Evolutionary conservation across 768 basidiomycete genomes (phyloP).

Genomic region (Agaricus sinodeliciosus): DNA sequence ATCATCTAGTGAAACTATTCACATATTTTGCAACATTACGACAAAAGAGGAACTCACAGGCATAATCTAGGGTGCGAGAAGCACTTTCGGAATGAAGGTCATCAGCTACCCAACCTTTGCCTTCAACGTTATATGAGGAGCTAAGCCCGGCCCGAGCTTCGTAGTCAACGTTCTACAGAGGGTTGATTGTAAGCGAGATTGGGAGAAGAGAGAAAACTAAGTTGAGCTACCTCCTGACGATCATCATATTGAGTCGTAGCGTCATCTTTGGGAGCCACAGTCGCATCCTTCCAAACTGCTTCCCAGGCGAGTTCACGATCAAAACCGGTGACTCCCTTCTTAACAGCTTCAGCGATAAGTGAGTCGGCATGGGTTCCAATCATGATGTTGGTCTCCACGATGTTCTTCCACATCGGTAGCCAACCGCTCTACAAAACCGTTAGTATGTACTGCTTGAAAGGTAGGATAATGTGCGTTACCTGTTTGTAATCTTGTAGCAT

Average conservation of each 20-base stretch:
- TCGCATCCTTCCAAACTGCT: slow-evolving; percentile 70
- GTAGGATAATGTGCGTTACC: slow-evolving; percentile 25
- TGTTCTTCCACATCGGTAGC: slow-evolving; percentile 90
- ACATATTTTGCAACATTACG: background rate
- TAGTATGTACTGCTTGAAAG: background rate
- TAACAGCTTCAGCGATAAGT: slow-evolving; percentile 62
- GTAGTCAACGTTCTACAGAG: slow-evolving; percentile 58
- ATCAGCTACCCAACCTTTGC: slow-evolving; percentile 70
- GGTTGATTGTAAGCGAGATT: background rate
- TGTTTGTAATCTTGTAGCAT: slow-evolving; percentile 77
- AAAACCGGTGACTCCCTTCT: slow-evolving; percentile 60
- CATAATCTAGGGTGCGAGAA: slow-evolving; percentile 73
- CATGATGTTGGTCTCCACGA: slow-evolving; percentile 87
- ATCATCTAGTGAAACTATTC: slow-evolving; percentile 43
- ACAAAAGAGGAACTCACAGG: slow-evolving; percentile 40
- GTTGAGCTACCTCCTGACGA: slow-evolving; percentile 50
- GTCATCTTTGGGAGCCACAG: slow-evolving; percentile 54
- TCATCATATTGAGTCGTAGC: slow-evolving; percentile 54
- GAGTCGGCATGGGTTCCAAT: slow-evolving; percentile 77
- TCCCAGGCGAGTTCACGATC: slow-evolving; percentile 62
- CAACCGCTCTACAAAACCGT: slow-evolving; percentile 50
- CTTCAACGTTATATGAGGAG: slow-evolving; percentile 46
- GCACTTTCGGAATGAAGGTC: slow-evolving; percentile 77
- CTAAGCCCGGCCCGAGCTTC: slow-evolving; percentile 78
- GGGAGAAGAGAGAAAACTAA: background rate